Conservation (phyloP, 2,329 filamentous ascomycete genomes). For the Endoconidiophora laricicola region DNA sequence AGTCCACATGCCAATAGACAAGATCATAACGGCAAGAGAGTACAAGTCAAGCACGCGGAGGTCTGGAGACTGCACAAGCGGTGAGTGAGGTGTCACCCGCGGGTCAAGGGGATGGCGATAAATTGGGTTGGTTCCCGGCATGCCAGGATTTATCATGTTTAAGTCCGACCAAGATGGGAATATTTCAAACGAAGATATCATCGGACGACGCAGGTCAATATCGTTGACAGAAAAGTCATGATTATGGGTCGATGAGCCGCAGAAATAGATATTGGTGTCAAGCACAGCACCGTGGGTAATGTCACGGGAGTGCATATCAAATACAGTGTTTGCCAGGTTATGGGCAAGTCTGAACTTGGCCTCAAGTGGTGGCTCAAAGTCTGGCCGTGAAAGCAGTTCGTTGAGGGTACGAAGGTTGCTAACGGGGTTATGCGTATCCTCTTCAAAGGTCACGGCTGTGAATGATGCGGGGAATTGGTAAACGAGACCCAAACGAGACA, state of each 20-base stretch:
- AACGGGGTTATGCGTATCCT: constrained; percentile 27
- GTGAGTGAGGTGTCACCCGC: constrained; percentile 30
- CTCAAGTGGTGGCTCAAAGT: constrained; percentile 51
- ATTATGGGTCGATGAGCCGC: constrained; percentile 27
- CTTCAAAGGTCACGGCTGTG: constrained; percentile 9
- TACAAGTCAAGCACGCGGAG: constrained; percentile 51
- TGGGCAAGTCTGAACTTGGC: constrained; percentile 60
- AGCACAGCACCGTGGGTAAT: constrained; percentile 56
- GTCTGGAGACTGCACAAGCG: constrained; percentile 32
- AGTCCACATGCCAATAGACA: constrained; percentile 63
- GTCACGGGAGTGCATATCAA: constrained; percentile 52
- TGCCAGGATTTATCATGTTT: constrained; percentile 17
- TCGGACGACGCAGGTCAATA: constrained; percentile 49
- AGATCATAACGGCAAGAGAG: constrained; percentile 53
- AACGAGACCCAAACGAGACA: constrained; percentile 55
- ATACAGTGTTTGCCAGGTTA: constrained; percentile 55
- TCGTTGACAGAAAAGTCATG: constrained; percentile 27
- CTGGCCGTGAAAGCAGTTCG: constrained; percentile 34
- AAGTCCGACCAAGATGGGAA: constrained; percentile 30
- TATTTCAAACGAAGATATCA: constrained; percentile 58
- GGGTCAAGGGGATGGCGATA: constrained; percentile 54
- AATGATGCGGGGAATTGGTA: constrained; percentile 57
- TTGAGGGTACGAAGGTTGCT: constrained; percentile 37
- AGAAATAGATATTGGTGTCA: constrained; percentile 52
- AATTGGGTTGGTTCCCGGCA: constrained; percentile 25